Conservation (phyloP, 1,139 yeast genomes). For the Geotrichum histeridarum region DNA sequence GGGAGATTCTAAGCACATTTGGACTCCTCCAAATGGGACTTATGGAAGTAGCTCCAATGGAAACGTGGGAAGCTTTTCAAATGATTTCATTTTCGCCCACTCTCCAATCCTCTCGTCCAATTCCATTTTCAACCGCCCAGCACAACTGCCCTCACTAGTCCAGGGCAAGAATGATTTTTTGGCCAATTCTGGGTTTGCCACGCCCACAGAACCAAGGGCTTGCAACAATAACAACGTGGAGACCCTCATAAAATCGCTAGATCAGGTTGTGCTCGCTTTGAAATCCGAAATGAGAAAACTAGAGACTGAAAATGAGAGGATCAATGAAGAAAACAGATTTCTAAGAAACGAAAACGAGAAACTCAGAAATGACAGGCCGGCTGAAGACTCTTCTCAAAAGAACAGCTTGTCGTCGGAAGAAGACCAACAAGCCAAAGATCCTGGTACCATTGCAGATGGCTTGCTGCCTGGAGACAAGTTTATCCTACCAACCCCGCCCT, state of each 20-base stretch:
- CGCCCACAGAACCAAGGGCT: constrained; percentile 1
- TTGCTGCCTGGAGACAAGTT: not conserved
- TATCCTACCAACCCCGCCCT: constrained; percentile 6
- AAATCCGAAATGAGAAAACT: constrained; percentile 10
- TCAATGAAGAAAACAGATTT: not conserved
- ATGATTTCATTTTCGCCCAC: constrained; percentile 5
- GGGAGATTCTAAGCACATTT: not conserved
- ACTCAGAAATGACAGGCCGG: not conserved
- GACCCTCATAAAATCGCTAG: constrained; percentile 1
- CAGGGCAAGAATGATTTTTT: not conserved
- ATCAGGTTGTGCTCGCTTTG: constrained; percentile 9
- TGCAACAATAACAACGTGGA: not conserved
- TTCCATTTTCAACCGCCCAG: not conserved
- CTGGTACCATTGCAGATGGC: not conserved
- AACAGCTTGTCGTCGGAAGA: not conserved
- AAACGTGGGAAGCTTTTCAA: not conserved
- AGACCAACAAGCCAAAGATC: not conserved
- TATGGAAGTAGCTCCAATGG: not conserved
- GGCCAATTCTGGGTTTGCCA: not conserved
- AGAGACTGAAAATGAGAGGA: constrained; percentile 8
- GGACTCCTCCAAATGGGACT: not conserved
- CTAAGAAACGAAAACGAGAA: constrained; percentile 3
- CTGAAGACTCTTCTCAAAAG: not conserved
- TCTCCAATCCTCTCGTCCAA: constrained; percentile 4
- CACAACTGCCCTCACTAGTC: not conserved